Conservation (phyloP, 805 yeast genomes). For the Brettanomyces sp. region DNA sequence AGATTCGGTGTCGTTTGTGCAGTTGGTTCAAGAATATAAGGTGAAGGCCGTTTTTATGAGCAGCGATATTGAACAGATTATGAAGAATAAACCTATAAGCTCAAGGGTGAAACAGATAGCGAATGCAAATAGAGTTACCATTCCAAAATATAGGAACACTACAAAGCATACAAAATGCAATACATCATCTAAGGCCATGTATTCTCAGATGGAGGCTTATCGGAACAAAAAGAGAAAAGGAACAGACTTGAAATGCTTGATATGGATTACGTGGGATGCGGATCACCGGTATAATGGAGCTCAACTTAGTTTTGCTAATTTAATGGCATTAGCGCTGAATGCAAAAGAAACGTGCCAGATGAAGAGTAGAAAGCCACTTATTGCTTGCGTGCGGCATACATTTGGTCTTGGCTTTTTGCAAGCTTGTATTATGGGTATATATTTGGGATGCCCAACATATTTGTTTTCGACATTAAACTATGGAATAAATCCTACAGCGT, state of each 20-base stretch:
- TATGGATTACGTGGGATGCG: conserved; percentile 64
- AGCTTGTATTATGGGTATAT: conserved; percentile 75
- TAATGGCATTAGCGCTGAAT: conserved; percentile 76
- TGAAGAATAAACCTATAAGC: conserved; percentile 60
- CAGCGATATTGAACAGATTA: conserved; percentile 56
- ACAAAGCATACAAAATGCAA: conserved; percentile 40
- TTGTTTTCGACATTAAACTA: conserved; percentile 71
- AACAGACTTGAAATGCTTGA: conserved; percentile 29
- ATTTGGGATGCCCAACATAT: conserved; percentile 78
- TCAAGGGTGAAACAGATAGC: conserved; percentile 43
- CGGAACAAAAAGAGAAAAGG: conserved; percentile 19
- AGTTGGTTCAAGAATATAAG: conserved; percentile 60
- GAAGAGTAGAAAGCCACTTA: conserved; percentile 57
- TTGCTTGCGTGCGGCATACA: conserved; percentile 82
- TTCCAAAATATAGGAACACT: conserved; percentile 59
- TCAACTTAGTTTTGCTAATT: conserved; percentile 46
- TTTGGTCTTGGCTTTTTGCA: conserved; percentile 84
- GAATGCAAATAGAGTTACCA: conserved; percentile 12
- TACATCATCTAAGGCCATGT: conserved; percentile 25
- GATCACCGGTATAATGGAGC: conserved; percentile 62
- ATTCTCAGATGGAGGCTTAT: conserved; percentile 32
- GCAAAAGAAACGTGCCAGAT: conserved; percentile 88
- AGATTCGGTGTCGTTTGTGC: conserved; percentile 59
- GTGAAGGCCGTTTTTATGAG: conserved; percentile 70
- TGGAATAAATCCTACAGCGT: conserved; percentile 62